Conservation (phyloP, 2,329 filamentous ascomycete species). For the Fusarium scirpi region DNA sequence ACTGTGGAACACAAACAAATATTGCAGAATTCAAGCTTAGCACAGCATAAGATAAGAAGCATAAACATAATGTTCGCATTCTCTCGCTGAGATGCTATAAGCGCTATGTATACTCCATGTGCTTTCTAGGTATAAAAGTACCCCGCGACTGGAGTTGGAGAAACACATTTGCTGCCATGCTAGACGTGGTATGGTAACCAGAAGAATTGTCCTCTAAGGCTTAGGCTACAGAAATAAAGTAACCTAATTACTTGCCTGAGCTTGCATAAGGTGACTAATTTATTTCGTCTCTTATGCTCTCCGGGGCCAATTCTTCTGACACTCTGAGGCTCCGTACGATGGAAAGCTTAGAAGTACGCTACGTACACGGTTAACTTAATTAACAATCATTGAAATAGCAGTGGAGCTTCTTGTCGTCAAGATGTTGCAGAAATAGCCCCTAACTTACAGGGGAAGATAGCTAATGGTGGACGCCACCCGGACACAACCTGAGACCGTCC, state of each 20-base stretch:
- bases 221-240: no score
- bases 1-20: neutral
- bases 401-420: constrained; percentile 19
- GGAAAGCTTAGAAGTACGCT: neutral
- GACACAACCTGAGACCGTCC: constrained; percentile 19
- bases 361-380: neutral
- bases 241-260: no score
- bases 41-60: neutral
- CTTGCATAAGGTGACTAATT: no score
- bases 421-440: constrained; percentile 24
- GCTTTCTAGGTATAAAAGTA: neutral
- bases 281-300: no score
- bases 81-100: neutral
- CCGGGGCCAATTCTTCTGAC: no score
- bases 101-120: neutral
- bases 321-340: neutral
- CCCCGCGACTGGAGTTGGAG: constrained; percentile 4
- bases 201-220: no score
- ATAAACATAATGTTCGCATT: neutral
- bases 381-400: constrained; percentile 12
- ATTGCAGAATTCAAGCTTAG: neutral
- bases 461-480: constrained; percentile 7
- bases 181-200: constrained; percentile 44
- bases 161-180: constrained; percentile 21
- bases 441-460: constrained; percentile 29